These are phyloP conservation scores for Alternaria sp. DNA, from an alignment of 2,329 filamentous ascomycete species.

Conservation along the genomic window DNA sequence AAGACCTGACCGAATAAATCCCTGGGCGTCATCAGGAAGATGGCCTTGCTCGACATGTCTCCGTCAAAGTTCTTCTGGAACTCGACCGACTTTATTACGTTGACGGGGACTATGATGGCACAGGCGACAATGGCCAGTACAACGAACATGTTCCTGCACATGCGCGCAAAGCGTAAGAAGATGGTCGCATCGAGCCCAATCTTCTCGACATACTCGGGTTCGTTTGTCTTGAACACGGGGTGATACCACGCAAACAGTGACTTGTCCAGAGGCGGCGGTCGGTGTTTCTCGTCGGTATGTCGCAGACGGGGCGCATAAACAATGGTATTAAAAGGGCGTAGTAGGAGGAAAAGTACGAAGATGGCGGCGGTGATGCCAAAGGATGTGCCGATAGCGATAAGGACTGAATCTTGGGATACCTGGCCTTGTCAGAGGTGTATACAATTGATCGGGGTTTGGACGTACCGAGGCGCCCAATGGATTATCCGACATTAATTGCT, in stretches of 20 bases:
- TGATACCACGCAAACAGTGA: slow-evolving; percentile 88
- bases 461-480: slow-evolving; percentile 39
- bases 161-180: slow-evolving; percentile 86
- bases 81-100: slow-evolving; percentile 58
- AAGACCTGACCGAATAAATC: slow-evolving; percentile 60
- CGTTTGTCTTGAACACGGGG: slow-evolving; percentile 79
- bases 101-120: slow-evolving; percentile 81
- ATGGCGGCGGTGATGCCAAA: slow-evolving; percentile 77
- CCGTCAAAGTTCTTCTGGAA: slow-evolving; percentile 21
- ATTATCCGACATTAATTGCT: slow-evolving; percentile 41
- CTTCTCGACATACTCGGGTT: slow-evolving; percentile 79
- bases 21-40: slow-evolving; percentile 53
- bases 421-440: slow-evolving; percentile 42
- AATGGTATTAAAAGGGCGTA: slow-evolving; percentile 89
- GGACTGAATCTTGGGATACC: slow-evolving; percentile 71
- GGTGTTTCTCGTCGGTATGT: slow-evolving; percentile 88
- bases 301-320: slow-evolving; percentile 96
- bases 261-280: slow-evolving; percentile 85
- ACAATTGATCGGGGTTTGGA: not conserved
- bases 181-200: slow-evolving; percentile 91
- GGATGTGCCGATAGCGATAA: slow-evolving; percentile 82
- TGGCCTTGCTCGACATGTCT: slow-evolving; percentile 15
- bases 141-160: slow-evolving; percentile 92
- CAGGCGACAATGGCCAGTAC: slow-evolving; percentile 76
- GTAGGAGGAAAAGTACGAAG: slow-evolving; percentile 82